These are phyloP conservation scores for Suillus variegatus DNA, from an alignment of 768 basidiomycete species.

Conservation along the genomic window DNA sequence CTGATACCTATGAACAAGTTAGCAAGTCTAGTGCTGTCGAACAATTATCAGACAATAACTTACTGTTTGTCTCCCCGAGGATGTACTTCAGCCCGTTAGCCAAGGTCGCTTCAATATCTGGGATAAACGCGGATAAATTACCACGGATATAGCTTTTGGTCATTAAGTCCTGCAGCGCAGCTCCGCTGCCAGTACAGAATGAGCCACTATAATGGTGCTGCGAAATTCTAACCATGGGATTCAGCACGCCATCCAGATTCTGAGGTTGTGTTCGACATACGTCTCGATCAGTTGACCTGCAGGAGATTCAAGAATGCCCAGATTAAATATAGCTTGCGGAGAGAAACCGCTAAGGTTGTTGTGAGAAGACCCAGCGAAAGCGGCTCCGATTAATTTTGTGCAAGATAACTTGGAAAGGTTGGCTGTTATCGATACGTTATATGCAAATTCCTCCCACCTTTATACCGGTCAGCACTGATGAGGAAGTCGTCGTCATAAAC, in stretches of 20 bases:
- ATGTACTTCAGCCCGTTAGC: slow-evolving; percentile 54
- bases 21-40: not conserved
- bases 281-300: slow-evolving; percentile 54
- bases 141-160: slow-evolving; percentile 56
- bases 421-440: slow-evolving; percentile 44
- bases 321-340: slow-evolving; percentile 56
- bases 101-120: slow-evolving; percentile 55
- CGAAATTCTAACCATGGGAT: slow-evolving; percentile 34
- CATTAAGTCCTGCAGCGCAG: slow-evolving; percentile 65
- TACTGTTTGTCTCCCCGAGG: slow-evolving; percentile 64
- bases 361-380: slow-evolving; percentile 54
- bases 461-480: slow-evolving; percentile 1
- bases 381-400: slow-evolving; percentile 48
- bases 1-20: slow-evolving; percentile 26
- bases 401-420: slow-evolving; percentile 38
- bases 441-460: slow-evolving; percentile 57
- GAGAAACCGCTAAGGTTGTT: slow-evolving; percentile 49
- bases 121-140: slow-evolving; percentile 52
- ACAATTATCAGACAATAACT: slow-evolving; percentile 25
- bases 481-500: slow-evolving; percentile 18
- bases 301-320: slow-evolving; percentile 48
- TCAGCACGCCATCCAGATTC: slow-evolving; percentile 7
- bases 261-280: slow-evolving; percentile 48
- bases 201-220: slow-evolving; percentile 55
- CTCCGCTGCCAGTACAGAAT: slow-evolving; percentile 56